Evolutionary conservation across 2,329 filamentous ascomycete genomes (phyloP), one percentile per base, ranked within the genome.

Genomic region (Emergomyces pasteurianus): DNA sequence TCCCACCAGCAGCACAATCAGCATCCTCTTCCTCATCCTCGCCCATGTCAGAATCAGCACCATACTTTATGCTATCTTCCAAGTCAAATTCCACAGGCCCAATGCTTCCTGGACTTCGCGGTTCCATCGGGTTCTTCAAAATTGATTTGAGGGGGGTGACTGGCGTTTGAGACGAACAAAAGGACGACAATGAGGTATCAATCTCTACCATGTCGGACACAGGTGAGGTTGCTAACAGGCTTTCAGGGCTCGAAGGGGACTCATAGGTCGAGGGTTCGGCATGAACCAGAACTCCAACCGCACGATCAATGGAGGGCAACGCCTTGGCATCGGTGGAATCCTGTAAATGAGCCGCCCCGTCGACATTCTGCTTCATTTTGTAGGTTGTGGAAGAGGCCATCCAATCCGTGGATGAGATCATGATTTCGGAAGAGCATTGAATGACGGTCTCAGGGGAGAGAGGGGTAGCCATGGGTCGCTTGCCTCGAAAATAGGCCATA

Each of bases 31-130:
- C 57, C 2, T 60, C 58, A 4, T 49, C 42, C 43, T 60, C 46
- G 18, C 62, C 58, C 31, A 50, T 26, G 21, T 61, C 54, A 28
- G 26, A 55, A 55, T 60, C 58, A 23, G 21, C 46, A 26, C 49
- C 42, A 40, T 43, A 47, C n/a, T 38, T 50, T 2, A 59, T 52
- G 23, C 36, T 55, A 26, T 56, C 54, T 18, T 53, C 21, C 23
- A 50, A 31, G 38, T 47, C 21, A 36, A 38, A 31, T 23, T 14
- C 43, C 34, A 50, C 40, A 5, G 8, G 12, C 9, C 28, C 10
- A 14, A 50, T 40, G 0, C 28, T 28, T 3, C 21, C 21, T 34
- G 54, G 23, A 6, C 16, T 46, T 57, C n/a, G 54, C 16, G 54
- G 40, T 40, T 31, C 40, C 18, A 46, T 21, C 3, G 43, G 26